Conservation (phyloP, 176 grass and related monocot species). For the Oryza rufipogon region DNA sequence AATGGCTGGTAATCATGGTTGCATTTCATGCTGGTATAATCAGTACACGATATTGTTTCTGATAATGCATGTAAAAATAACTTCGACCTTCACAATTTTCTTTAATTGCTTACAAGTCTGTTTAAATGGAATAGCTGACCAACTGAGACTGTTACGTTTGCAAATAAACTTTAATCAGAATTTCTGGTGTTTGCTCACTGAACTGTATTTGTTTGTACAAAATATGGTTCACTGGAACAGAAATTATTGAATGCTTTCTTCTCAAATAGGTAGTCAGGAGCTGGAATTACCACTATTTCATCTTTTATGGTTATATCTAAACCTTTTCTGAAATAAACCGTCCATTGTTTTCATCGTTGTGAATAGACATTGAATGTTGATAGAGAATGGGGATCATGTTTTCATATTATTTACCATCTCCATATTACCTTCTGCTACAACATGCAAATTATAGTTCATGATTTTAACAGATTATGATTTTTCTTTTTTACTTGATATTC, state of each 20-base stretch:
- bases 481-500: conserved; percentile 43
- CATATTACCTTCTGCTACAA: conserved; percentile 26
- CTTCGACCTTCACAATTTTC: conserved; percentile 6
- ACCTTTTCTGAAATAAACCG: background rate
- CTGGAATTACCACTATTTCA: background rate
- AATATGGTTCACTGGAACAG: background rate
- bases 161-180: conserved; percentile 13
- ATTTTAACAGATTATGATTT: conserved; percentile 32
- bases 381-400: background rate
- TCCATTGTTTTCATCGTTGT: background rate
- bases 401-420: conserved; percentile 15
- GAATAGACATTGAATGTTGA: background rate
- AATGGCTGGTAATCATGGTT: background rate
- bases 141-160: background rate
- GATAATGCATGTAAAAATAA: background rate
- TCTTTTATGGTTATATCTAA: background rate
- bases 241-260: background rate
- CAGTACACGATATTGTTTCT: conserved; percentile 11
- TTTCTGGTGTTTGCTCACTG: too few relatives aligned
- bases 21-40: conserved; percentile 12
- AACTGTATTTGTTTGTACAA: background rate
- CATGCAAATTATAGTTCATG: conserved; percentile 8
- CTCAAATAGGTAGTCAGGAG: background rate
- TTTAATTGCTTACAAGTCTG: conserved; percentile 30
- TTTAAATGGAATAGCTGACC: conserved; percentile 12